Base-by-base conservation (phyloP, 2,329 filamentous ascomycete genomes). In the Cladosporium halotolerans region DNA sequence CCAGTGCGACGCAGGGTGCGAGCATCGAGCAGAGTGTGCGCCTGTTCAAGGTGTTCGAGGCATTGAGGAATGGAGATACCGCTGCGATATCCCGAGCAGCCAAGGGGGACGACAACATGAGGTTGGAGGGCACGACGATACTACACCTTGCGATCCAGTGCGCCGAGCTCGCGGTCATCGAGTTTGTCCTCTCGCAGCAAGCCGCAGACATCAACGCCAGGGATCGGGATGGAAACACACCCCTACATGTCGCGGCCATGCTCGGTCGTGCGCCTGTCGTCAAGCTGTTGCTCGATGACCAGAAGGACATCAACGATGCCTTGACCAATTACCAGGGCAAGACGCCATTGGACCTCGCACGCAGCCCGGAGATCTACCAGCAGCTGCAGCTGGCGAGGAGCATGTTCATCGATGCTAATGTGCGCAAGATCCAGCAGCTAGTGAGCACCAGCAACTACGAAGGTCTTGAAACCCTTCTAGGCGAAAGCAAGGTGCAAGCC, bases 131-230 rank as follows among this genome's bases (percentile, higher is more conserved):
- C 52, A 96, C 91, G 1, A 93, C 89, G 2, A 86, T 97, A 40
- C 78, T 99, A 36, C 92, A 99, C 69, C 78, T 99, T 39, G 91
- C 93, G 23, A 89, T 97, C 42, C 93, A 99, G 72, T 97, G 92
- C 71, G 92, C 93, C 46, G 93, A 97, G 68, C 80, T 86, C 45
- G 85, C 89, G 16, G 90, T 99, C 28, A 87, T 99, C 51, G 91
- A 99, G 68, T 96, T 92, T 65, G 86, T 97, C n/a, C 74, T 99
- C 41, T 91, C 89, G 1, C 78, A 79, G 49, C 76, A 73, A 14
- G 62, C 61, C 4, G 55, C 61, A 4, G 90, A 97, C 66, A 76
- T 97, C 68, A 99, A 97, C 70, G 85, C 87, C 39, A 84, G 88
- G 57, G 93, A 99, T 72, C 86, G 87, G 61, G 92, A 97, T 63